Base-by-base conservation (phyloP, 2,329 filamentous ascomycete species). In the Nothophoma quercina region DNA sequence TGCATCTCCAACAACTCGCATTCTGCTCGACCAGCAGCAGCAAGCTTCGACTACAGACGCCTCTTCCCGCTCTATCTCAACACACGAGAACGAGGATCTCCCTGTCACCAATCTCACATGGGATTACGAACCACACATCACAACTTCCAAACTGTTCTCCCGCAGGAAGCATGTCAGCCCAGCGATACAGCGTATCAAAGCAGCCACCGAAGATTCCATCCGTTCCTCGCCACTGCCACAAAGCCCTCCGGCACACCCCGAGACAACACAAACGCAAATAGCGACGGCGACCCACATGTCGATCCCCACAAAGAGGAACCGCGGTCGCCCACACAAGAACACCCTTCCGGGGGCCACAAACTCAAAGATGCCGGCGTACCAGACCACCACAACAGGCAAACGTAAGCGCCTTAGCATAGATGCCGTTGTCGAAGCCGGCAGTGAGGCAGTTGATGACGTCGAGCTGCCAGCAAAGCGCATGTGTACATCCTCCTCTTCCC, bases 341-440 rank as follows among this genome's bases (percentile, higher is more conserved):
- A n/a, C 10, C 5, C 6, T 15, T 28, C 15, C 39, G 9, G 18
- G 5, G 5, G 21, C 32, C 9, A 18, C 34, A 13, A 8, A 13
- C 15, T 5, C 23, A 25, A 13, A 15, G 19, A n/a, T 10, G n/a
- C 16, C n/a, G 9, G 13, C 10, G 18, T 36, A 21, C 8, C 47
- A 33, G 16, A 25, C 33, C 7, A 51, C 33, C 4, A 12, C 23
- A 3, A 26, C 10, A 5, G 13, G 38, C 6, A 53, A 53, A 22
- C 43, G 43, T 8, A 53, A 53, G 22, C 22, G 32, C 7, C 36
- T 33, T 7, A 36, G 35, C 23, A n/a, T 18, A 6, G 19, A 41
- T 8, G 25, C n/a, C 2, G 13, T 33, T 8, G 10, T 21, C 9
- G 15, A 21, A 1, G 28, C 12, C 8, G 30, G 29, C 1, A 12